These are phyloP conservation scores for Phytophthora brassicae DNA, from an alignment of 352 stramenopile species.

Conservation along the genomic window DNA sequence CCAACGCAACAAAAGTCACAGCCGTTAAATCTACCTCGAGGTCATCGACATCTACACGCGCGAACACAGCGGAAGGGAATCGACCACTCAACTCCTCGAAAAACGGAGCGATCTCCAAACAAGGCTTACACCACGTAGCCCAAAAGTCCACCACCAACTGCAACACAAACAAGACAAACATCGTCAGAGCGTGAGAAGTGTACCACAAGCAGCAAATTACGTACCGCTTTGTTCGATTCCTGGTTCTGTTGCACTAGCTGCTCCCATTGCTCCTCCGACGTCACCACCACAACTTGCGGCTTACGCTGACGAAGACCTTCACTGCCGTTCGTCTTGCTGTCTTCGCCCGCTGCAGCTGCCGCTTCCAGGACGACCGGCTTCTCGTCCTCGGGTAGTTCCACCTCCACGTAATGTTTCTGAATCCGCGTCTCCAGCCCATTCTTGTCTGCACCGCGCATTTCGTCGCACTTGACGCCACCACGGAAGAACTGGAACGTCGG, in stretches of 20 bases:
- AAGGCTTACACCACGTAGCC: constrained; percentile 85
- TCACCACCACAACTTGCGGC: constrained; percentile 44
- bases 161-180: constrained; percentile 4
- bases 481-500: constrained; percentile 97
- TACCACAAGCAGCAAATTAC: not conserved
- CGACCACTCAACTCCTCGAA: constrained; percentile 73
- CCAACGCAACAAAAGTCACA: too few species aligned
- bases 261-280: constrained; percentile 57
- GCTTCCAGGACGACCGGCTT: constrained; percentile 33
- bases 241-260: constrained; percentile 50
- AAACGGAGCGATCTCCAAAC: constrained; percentile 72
- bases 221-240: constrained; percentile 44
- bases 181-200: not conserved
- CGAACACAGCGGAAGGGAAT: constrained; percentile 57
- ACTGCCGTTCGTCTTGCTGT: not conserved
- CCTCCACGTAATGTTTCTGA: constrained; percentile 79
- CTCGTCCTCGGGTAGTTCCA: constrained; percentile 70
- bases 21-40: constrained; percentile 39
- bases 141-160: constrained; percentile 87
- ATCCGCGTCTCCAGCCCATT: constrained; percentile 58
- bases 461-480: constrained; percentile 85
- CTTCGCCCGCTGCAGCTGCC: not conserved
- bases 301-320: constrained; percentile 66
- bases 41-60: constrained; percentile 81
- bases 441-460: constrained; percentile 86